Evolutionary conservation across 2,329 filamentous ascomycete species (phyloP), one percentile per base, ranked within the genome.

Genomic region (Xylaria digitata): DNA sequence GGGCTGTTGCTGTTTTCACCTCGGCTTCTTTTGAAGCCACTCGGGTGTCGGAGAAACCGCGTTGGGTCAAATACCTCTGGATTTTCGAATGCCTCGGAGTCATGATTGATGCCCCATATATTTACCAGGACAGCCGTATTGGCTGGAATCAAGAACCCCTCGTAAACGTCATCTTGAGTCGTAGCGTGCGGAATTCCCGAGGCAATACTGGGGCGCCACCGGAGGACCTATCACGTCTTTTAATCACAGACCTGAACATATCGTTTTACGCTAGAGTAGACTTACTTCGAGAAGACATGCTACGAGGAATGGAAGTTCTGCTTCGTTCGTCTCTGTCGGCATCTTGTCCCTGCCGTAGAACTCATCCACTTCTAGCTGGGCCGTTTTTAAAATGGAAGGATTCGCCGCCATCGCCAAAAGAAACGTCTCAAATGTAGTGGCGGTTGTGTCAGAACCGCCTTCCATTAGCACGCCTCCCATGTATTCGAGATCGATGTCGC

Each of bases 371-470:
- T 83, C 80, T 0, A 71, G 69, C 43, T 82, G 81, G 0, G 79
- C 82, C 43, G 73, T 75, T 65, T 72, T 80, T 65, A 84, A 82
- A 0, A 84, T 80, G 0, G 77, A 77, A 1, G 77, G 77, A 17
- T 80, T 77, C 0, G 82, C 69, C 0, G 79, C 70, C 82, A 86
- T 84, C 6, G 85, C 85, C 21, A 82, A 76, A 1, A 84, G 74
- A 66, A 85, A 83, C 4, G 75, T 78, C 34, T 79, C 74, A 4
- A 85, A 76, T 0, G 78, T 80, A 37, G 75, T 74, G 40, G 78
- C 78, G 1, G 80, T 82, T 1, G 83, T 86, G 71, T 83, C 84
- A 6, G 80, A 79, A 21, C 78, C 82, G 7, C 76, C 82, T 40
- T 80, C 79, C 19, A 81, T 78, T 0, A 80, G 73, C 1, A 78